Conservation (phyloP, 768 basidiomycete species). For the Naganishia onofrii region DNA sequence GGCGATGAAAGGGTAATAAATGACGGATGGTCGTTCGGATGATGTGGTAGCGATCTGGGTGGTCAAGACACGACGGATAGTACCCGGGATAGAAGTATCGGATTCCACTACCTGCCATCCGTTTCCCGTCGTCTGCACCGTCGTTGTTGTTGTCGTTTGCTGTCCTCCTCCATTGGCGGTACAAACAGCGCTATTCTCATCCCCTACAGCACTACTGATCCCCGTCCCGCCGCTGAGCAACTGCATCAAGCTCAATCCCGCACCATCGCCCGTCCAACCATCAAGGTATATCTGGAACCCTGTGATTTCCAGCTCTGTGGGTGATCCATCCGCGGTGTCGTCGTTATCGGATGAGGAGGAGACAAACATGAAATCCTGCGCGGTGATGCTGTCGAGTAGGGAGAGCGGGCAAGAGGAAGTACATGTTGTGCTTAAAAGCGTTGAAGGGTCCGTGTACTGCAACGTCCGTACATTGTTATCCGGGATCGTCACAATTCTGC, state of each 20-base stretch:
- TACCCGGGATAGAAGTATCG: slow-evolving; percentile 74
- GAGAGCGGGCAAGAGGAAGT: slow-evolving; percentile 73
- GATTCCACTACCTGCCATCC: slow-evolving; percentile 66
- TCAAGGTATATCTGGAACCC: slow-evolving; percentile 83
- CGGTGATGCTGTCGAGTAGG: slow-evolving; percentile 62
- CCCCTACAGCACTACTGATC: slow-evolving; percentile 33
- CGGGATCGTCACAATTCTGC: slow-evolving; percentile 79
- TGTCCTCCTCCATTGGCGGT: slow-evolving; percentile 26
- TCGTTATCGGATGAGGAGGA: slow-evolving; percentile 46
- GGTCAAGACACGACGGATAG: slow-evolving; percentile 70
- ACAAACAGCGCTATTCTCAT: slow-evolving; percentile 36
- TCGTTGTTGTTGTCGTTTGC: slow-evolving; percentile 51
- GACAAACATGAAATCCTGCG: slow-evolving; percentile 90
- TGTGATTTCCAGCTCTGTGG: slow-evolving; percentile 59
- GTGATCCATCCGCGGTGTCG: slow-evolving; percentile 38
- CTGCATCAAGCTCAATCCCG: slow-evolving; percentile 87
- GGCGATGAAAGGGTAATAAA: slow-evolving; percentile 89
- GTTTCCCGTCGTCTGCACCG: slow-evolving; percentile 63
- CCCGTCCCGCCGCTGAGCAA: slow-evolving; percentile 68
- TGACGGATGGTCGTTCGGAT: slow-evolving; percentile 69
- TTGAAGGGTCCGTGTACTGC: slow-evolving; percentile 71
- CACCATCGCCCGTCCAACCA: slow-evolving; percentile 67
- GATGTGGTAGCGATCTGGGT: slow-evolving; percentile 63
- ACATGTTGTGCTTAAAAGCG: slow-evolving; percentile 74
- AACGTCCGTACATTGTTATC: slow-evolving; percentile 78